phyloP scores from a whole-genome alignment of 495 filamentous ascomycete species.

The Annulohypoxylon nitens region DNA sequence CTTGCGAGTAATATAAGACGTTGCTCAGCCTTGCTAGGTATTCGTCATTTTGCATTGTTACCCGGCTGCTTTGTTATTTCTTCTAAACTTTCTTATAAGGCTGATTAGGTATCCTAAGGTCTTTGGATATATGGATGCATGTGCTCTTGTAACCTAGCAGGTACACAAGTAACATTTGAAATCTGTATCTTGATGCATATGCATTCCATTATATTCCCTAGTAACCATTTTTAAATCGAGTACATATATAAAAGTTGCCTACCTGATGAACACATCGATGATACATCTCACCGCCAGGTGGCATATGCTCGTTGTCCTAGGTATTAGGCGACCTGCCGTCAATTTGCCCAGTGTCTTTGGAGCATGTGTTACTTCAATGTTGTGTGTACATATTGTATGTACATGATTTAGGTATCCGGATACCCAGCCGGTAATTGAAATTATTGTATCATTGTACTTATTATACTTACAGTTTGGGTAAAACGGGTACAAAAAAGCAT shows the following conservation, averaged over 20 bases:
- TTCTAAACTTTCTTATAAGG: neutral
- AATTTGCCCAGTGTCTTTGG: neutral
- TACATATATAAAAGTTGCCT: neutral
- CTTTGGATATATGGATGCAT: too few relatives aligned
- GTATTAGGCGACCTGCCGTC: slow-evolving; percentile 4
- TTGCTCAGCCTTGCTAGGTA: slow-evolving; percentile 30
- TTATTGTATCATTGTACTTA: too few relatives aligned
- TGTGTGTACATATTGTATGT: neutral
- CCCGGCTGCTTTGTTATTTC: neutral
- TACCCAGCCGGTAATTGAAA: neutral
- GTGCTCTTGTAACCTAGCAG: too few relatives aligned
- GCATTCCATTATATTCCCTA: neutral
- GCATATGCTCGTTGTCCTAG: slow-evolving; percentile 1
- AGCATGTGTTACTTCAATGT: neutral
- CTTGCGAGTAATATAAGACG: slow-evolving; percentile 22
- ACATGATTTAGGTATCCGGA: neutral
- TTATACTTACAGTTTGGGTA: too few relatives aligned
- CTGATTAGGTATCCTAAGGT: too few relatives aligned
- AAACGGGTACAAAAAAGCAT: neutral
- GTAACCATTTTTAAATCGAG: neutral
- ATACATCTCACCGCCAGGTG: slow-evolving; percentile 9
- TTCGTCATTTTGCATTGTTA: slow-evolving; percentile 44
- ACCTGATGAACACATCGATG: neutral
- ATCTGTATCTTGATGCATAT: neutral
- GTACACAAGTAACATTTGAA: too few relatives aligned